Conservation (phyloP, 177 flowering plant genomes). For the Vitis hybrid region DNA sequence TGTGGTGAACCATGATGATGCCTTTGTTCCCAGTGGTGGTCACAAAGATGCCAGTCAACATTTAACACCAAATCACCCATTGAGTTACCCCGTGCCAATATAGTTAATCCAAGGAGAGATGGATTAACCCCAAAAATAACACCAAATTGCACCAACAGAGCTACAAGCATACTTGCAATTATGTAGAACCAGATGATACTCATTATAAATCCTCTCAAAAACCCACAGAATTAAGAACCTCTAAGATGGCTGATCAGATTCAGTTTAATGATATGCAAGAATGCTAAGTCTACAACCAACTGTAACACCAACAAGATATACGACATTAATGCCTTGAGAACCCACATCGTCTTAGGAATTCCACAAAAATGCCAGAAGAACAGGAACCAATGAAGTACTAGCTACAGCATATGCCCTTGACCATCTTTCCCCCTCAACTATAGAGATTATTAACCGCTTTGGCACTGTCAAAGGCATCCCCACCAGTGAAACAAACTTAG, state of each 20-base stretch:
- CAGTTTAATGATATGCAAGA: conserved; percentile 55
- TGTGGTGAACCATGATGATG: conserved; percentile 52
- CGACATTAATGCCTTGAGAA: conserved; percentile 26
- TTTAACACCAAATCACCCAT: too few relatives aligned
- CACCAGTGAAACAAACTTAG: too few relatives aligned
- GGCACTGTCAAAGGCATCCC: too few relatives aligned
- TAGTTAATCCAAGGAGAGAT: conserved; percentile 82
- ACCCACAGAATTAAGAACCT: conserved; percentile 77
- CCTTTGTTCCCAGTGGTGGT: conserved; percentile 66
- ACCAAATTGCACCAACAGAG: conserved; percentile 73
- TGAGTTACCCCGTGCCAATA: conserved; percentile 21
- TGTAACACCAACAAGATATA: conserved; percentile 42
- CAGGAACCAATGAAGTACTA: conserved; percentile 72
- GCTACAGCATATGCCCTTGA: too few relatives aligned
- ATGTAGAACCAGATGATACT: conserved; percentile 93
- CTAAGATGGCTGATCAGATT: conserved; percentile 68
- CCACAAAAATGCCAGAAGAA: conserved; percentile 72
- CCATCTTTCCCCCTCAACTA: too few relatives aligned
- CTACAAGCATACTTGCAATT: conserved; percentile 84
- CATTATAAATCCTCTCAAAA: conserved; percentile 78
- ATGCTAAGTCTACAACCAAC: conserved; percentile 59
- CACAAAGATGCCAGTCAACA: conserved; percentile 40
- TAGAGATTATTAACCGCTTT: too few relatives aligned
- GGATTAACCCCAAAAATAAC: conserved; percentile 69
- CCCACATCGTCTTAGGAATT: conserved; percentile 42